These are phyloP conservation scores for Carex arenaria DNA, from an alignment of 202 grass and related monocot species.

Conservation along the genomic window DNA sequence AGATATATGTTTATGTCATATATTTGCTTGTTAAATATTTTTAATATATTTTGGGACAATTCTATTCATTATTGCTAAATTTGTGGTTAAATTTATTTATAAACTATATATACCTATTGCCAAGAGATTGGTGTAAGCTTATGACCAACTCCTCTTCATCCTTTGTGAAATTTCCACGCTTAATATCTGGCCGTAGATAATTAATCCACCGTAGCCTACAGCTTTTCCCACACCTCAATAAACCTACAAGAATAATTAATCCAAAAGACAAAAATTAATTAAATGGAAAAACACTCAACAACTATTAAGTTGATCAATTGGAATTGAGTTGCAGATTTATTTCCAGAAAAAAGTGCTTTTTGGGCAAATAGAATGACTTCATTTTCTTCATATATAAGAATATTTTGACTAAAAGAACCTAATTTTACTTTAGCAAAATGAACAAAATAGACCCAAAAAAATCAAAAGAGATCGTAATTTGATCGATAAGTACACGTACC, in stretches of 20 bases:
- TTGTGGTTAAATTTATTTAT: background rate
- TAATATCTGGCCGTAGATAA: slow-evolving; percentile 86
- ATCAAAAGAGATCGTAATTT: background rate
- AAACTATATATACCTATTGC: slow-evolving; percentile 48
- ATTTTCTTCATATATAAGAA: background rate
- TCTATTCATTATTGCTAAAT: background rate
- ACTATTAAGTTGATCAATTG: background rate
- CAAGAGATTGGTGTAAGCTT: slow-evolving; percentile 53
- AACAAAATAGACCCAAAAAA: background rate
- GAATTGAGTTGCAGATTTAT: background rate
- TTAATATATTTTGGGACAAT: background rate
- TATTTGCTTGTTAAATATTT: background rate
- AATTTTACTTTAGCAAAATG: background rate
- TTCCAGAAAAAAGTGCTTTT: background rate
- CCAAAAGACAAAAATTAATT: slow-evolving; percentile 14
- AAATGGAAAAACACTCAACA: background rate
- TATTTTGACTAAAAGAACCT: background rate
- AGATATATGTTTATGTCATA: background rate
- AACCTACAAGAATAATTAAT: slow-evolving; percentile 30
- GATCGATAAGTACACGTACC: slow-evolving; percentile 23
- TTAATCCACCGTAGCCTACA: slow-evolving; percentile 84
- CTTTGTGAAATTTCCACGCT: slow-evolving; percentile 78
- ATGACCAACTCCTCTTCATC: slow-evolving; percentile 72
- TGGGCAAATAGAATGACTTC: background rate
- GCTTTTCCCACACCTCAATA: slow-evolving; percentile 81